Conservation (phyloP, 2,329 filamentous ascomycete genomes). For the Colletotrichum cereale region DNA sequence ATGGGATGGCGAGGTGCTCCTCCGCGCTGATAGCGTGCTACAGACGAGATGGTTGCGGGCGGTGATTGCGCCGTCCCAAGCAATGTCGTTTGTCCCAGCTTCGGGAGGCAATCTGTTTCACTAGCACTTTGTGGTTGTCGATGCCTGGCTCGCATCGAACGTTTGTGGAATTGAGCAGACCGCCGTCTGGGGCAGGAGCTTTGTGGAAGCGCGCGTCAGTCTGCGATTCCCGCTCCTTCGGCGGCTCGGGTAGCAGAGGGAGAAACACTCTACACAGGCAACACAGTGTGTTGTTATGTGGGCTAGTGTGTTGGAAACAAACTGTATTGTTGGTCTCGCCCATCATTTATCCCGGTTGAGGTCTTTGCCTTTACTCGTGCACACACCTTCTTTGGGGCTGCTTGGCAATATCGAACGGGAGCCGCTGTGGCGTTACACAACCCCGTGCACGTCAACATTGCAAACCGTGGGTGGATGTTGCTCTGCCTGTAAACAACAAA, state of each 20-base stretch:
- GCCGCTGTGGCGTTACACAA: slow-evolving; percentile 21
- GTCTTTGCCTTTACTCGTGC: slow-evolving; percentile 25
- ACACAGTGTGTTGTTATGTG: slow-evolving; percentile 13
- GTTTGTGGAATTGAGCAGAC: slow-evolving; percentile 21
- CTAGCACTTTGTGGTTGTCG: neutral
- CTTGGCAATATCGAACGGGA: slow-evolving; percentile 16
- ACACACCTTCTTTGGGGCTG: slow-evolving; percentile 1
- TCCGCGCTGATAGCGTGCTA: neutral
- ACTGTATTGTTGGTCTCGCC: neutral
- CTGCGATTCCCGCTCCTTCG: slow-evolving; percentile 5
- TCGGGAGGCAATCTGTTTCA: slow-evolving; percentile 30
- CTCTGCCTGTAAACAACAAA: neutral
- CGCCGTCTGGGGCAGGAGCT: slow-evolving; percentile 4
- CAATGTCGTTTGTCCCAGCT: neutral
- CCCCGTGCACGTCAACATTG: neutral
- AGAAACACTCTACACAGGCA: slow-evolving; percentile 4
- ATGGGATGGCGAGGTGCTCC: neutral
- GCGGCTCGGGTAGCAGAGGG: slow-evolving; percentile 3
- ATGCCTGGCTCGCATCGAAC: slow-evolving; percentile 5
- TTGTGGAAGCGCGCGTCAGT: slow-evolving; percentile 38
- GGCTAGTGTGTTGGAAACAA: neutral
- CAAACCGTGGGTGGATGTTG: neutral
- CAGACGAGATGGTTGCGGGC: slow-evolving; percentile 10
- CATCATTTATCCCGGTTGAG: neutral
- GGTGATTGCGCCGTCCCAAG: neutral